Conservation (phyloP, 202 grass and related monocot species). For the Eragrostis tef region DNA sequence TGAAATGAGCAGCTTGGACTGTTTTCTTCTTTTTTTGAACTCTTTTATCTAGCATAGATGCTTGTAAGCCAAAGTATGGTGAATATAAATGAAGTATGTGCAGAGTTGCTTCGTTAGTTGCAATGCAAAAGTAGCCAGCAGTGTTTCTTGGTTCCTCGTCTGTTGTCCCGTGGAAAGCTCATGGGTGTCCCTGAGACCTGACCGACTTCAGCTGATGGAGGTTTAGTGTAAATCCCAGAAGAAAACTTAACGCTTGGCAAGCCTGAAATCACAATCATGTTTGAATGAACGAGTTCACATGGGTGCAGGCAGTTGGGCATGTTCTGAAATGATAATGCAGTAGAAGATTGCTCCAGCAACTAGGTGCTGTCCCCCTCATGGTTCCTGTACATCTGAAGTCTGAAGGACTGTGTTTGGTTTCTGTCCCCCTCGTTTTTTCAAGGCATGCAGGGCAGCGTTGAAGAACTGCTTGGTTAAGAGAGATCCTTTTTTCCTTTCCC, state of each 20-base stretch:
- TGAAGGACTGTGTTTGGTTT: too few species aligned
- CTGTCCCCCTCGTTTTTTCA: too few species aligned
- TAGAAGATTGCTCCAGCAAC: background rate
- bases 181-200: background rate
- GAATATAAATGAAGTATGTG: conserved; percentile 43
- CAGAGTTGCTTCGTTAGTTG: conserved; percentile 11
- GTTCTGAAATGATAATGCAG: background rate
- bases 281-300: background rate
- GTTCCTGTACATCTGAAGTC: background rate
- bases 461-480: too few species aligned
- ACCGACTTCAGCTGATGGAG: background rate
- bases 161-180: background rate
- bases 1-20: conserved; percentile 8
- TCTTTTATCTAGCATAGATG: background rate
- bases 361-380: background rate
- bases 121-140: background rate
- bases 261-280: background rate
- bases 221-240: background rate
- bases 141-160: background rate
- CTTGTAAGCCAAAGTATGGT: conserved; percentile 29
- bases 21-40: background rate
- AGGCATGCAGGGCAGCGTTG: too few species aligned
- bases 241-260: background rate
- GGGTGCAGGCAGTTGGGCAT: background rate
- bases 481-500: too few species aligned